Evolutionary conservation across 2,329 filamentous ascomycete genomes (phyloP).

Genomic region (Macroventuria anomochaeta): DNA sequence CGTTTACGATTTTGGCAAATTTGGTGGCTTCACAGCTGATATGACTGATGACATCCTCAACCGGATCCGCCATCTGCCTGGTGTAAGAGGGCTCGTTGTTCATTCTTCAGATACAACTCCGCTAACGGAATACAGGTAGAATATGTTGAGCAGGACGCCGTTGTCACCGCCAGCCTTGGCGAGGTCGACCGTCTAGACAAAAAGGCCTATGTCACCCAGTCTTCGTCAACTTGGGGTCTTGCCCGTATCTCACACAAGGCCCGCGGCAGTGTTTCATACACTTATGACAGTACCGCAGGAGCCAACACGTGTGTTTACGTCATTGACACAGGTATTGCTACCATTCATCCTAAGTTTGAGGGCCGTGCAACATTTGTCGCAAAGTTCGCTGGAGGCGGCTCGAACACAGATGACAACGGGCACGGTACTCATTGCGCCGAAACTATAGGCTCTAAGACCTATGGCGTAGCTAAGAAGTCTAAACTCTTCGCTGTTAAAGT

Average conservation of each 20-base stretch:
- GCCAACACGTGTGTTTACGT: background rate
- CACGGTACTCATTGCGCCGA: constrained; percentile 49
- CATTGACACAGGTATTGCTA: background rate
- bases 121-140: too few relatives aligned
- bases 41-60: too few relatives aligned
- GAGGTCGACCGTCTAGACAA: constrained; percentile 26
- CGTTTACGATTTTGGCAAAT: too few relatives aligned
- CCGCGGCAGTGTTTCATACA: constrained; percentile 11
- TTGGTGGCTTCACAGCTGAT: too few relatives aligned
- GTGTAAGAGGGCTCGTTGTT: too few relatives aligned
- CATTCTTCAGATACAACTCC: too few relatives aligned
- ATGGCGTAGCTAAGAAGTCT: constrained; percentile 48
- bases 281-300: background rate
- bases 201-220: constrained; percentile 47
- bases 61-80: too few relatives aligned
- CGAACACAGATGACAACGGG: constrained; percentile 46
- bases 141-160: constrained; percentile 14
- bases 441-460: constrained; percentile 45
- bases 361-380: background rate
- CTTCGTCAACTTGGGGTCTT: constrained; percentile 49
- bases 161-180: constrained; percentile 37
- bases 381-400: constrained; percentile 27
- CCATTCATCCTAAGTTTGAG: background rate
- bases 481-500: constrained; percentile 31
- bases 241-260: constrained; percentile 48